These are phyloP conservation scores for Exobasidium cylindrosporum DNA, from an alignment of 1,284 basidiomycete species.

Conservation along the genomic window DNA sequence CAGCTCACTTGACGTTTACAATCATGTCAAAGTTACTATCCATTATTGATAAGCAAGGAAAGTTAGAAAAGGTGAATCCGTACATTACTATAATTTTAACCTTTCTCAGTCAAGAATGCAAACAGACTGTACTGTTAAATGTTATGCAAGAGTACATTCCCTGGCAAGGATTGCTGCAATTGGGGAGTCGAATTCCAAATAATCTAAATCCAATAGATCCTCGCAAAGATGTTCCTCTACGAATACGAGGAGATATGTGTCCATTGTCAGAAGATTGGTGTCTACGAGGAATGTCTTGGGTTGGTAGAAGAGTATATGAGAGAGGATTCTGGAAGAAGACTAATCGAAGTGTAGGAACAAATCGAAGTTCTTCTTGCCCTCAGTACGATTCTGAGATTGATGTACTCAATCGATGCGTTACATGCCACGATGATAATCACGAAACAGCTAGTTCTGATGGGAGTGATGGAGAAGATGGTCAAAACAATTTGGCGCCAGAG, in stretches of 20 bases:
- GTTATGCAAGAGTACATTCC: conserved; percentile 75
- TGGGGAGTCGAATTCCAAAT: background rate
- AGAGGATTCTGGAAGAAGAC: conserved; percentile 75
- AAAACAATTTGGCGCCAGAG: conserved; percentile 58
- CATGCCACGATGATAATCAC: conserved; percentile 2
- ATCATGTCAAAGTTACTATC: conserved; percentile 71
- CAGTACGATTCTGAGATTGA: conserved; percentile 56
- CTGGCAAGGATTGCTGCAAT: conserved; percentile 62
- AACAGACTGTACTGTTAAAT: conserved; percentile 64
- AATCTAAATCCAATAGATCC: conserved; percentile 7
- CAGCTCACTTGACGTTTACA: conserved; percentile 74
- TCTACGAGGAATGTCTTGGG: conserved; percentile 91
- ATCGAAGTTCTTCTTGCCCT: conserved; percentile 1
- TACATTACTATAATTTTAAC: conserved; percentile 84
- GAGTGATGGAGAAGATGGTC: conserved; percentile 28
- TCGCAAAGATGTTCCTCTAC: conserved; percentile 28
- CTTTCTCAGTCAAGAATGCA: conserved; percentile 70
- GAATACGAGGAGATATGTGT: conserved; percentile 59
- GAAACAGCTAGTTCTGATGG: conserved; percentile 11
- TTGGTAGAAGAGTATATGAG: conserved; percentile 79
- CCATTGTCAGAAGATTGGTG: conserved; percentile 94
- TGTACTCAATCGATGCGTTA: conserved; percentile 21
- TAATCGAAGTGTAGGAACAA: background rate
- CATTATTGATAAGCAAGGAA: conserved; percentile 6
- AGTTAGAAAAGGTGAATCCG: conserved; percentile 60